Percentiles rank a stretch among this genome's conserved stretches.
Conservation (phyloP, 2,329 filamentous ascomycete species). For the Aspergillus spinulosporus region DNA sequence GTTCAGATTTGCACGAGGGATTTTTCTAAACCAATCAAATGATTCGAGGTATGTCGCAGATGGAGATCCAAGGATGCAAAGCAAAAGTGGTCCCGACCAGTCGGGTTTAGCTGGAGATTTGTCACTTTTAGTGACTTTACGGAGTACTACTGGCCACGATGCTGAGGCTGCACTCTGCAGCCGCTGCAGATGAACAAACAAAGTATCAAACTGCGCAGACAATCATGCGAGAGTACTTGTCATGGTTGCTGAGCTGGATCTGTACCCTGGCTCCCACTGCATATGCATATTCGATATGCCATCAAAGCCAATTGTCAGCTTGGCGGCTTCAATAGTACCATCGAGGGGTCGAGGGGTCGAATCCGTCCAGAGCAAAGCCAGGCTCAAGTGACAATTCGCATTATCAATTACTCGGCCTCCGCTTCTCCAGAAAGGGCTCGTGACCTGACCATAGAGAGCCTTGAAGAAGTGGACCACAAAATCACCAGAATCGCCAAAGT, state of each 20-base stretch:
- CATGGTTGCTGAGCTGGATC: conserved; percentile 9
- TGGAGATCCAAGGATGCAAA: conserved; percentile 8
- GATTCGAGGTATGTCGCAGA: not conserved
- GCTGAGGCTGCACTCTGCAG: conserved; percentile 2
- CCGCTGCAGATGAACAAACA: conserved; percentile 1
- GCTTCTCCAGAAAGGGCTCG: not conserved
- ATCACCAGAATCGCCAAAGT: not conserved
- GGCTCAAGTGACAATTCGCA: not conserved
- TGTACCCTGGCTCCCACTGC: conserved; percentile 10
- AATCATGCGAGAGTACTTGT: not conserved
- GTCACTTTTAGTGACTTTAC: conserved; percentile 3
- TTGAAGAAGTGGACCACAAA: not conserved
- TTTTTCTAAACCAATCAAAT: conserved; percentile 24
- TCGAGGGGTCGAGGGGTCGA: not conserved
- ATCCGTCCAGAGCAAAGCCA: no score
- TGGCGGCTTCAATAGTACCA: not conserved
- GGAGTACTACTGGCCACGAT: conserved; percentile 12
- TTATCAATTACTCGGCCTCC: not conserved
- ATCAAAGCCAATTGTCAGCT: conserved; percentile 17
- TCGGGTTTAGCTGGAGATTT: conserved; percentile 5
- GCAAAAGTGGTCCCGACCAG: conserved; percentile 16
- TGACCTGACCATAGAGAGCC: not conserved
- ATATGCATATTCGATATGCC: conserved; percentile 13
- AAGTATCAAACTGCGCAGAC: not conserved
- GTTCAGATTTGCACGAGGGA: conserved; percentile 24